These are phyloP conservation scores for Nannochloropsis gaditana DNA, from an alignment of 108 stramenopile genomes.

Conservation along the genomic window DNA sequence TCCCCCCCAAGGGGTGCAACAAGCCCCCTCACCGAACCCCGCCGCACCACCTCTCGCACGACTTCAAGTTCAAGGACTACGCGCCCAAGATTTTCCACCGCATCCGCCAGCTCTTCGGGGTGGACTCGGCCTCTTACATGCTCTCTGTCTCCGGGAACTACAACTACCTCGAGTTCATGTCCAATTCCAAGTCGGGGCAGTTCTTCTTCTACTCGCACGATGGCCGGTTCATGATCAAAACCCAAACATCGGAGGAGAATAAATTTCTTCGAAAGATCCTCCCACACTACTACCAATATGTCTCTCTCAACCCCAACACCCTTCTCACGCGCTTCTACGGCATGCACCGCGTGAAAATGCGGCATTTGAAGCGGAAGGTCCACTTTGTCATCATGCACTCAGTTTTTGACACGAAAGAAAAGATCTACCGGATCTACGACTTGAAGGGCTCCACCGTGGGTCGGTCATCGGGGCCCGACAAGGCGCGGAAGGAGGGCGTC, in stretches of 20 bases:
- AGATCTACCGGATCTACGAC: slow-evolving; percentile 53
- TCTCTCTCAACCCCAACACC: slow-evolving; percentile 81
- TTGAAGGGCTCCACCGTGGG: slow-evolving; percentile 53
- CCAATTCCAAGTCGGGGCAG: slow-evolving; percentile 94
- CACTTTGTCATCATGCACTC: slow-evolving; percentile 48
- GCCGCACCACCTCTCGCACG: slow-evolving; percentile 83
- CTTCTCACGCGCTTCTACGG: slow-evolving; percentile 86
- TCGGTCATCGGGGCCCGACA: slow-evolving; percentile 36
- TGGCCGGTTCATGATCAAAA: slow-evolving; percentile 92
- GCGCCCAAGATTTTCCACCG: slow-evolving; percentile 50
- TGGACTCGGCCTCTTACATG: slow-evolving; percentile 62
- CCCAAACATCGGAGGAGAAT: slow-evolving; percentile 86
- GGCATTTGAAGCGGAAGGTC: slow-evolving; percentile 80
- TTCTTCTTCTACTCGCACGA: slow-evolving; percentile 99
- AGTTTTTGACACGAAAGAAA: slow-evolving; percentile 24
- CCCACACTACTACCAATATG: slow-evolving; percentile 91
- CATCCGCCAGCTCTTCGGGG: slow-evolving; percentile 48
- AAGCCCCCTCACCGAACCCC: slow-evolving; percentile 57
- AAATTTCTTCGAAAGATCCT: slow-evolving; percentile 85
- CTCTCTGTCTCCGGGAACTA: slow-evolving; percentile 89
- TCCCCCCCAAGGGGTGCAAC: slow-evolving; percentile 70
- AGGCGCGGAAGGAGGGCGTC: slow-evolving; percentile 43
- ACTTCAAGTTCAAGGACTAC: slow-evolving; percentile 99
- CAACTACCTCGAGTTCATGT: slow-evolving; percentile 96
- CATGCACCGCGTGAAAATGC: slow-evolving; percentile 96